Percentiles rank a stretch among this genome's conserved stretches.
Evolutionary conservation across 2,329 filamentous ascomycete species (phyloP).

Genomic region (Diplodia mutila): DNA sequence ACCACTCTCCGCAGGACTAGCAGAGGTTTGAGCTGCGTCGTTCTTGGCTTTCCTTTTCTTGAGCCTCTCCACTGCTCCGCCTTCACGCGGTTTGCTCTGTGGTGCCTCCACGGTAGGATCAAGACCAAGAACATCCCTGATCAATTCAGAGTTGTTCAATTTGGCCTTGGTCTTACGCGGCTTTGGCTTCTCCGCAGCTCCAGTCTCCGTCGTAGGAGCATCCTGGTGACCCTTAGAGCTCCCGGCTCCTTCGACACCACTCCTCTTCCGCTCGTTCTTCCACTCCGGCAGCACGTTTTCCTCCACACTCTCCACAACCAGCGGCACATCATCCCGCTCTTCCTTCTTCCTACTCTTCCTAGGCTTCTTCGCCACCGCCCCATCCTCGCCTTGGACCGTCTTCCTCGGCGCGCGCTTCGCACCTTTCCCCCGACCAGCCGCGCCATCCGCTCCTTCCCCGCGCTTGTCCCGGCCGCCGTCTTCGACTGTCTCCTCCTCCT

Average conservation of each 20-base stretch:
- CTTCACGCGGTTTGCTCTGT: constrained; percentile 25
- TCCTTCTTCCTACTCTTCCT: background rate
- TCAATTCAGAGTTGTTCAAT: constrained; percentile 1
- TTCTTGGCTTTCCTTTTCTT: background rate
- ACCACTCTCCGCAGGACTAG: background rate
- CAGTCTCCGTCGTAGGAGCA: background rate
- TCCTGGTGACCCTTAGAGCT: background rate
- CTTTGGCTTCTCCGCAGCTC: constrained; percentile 10
- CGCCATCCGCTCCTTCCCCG: background rate
- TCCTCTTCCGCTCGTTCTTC: too few species aligned
- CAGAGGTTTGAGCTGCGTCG: background rate
- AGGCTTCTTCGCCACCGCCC: constrained; percentile 28
- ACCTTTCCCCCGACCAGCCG: constrained; percentile 1
- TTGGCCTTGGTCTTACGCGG: background rate
- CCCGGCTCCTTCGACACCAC: background rate
- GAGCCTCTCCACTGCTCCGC: constrained; percentile 1
- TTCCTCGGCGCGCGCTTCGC: constrained; percentile 10
- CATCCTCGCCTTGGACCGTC: background rate
- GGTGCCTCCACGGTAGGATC: constrained; percentile 26
- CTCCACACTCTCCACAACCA: background rate
- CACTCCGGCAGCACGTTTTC: background rate
- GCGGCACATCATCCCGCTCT: background rate
- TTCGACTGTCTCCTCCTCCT: constrained; percentile 27
- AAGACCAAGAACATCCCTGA: background rate
- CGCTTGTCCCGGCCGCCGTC: constrained; percentile 20